Base-by-base conservation (phyloP, 2,329 filamentous ascomycete genomes). In the Pseudogymnoascus sp. region DNA sequence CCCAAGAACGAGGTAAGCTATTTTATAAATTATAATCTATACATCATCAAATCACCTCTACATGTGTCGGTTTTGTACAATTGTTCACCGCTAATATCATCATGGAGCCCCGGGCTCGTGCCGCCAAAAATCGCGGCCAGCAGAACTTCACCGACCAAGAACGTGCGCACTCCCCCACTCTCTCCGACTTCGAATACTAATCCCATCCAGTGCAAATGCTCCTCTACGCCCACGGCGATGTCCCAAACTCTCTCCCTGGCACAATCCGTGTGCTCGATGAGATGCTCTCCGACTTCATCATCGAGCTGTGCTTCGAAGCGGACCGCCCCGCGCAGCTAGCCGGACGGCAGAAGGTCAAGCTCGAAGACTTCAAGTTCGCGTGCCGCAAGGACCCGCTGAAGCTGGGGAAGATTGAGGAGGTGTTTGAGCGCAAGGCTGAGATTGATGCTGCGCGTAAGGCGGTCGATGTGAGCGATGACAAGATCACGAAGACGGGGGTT, bases 301-400 rank as follows among this genome's bases (percentile, higher is more conserved):
- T 96, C 73, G 91, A 94, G 74, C 87, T 94, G 62, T 93, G 90
- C 76, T 94, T 96, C 78, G 88, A 91, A 72, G 93, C 94, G 3
- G 91, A 92, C 4, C 86, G 90, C 49, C 87, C 88, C 61, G 94
- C 94, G 0, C 87, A 90, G 74, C 91, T 96, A 75, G 87, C 90
- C 2, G 89, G 92, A 0, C 89, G 94, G 1, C 91, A 96, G 71
- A 99, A 99, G 78, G 92, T 99, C 77, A 99, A 99, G 75, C 90
- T 96, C 71, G 93, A 97, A 71, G 94, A 99, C 76, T 96, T 99
- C 78, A 92, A 95, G 72, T 99, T 96, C 76, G 91, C 92, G 39
- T 84, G 97, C 68, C 85, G 94, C 33, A 85, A 89, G 66, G 95
- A 97, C 71, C 87, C 90, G 7, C 80, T 84, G 64, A 95, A 96